Evolutionary conservation across 2,329 filamentous ascomycete genomes (phyloP).

Genomic region (Coniella vitis): DNA sequence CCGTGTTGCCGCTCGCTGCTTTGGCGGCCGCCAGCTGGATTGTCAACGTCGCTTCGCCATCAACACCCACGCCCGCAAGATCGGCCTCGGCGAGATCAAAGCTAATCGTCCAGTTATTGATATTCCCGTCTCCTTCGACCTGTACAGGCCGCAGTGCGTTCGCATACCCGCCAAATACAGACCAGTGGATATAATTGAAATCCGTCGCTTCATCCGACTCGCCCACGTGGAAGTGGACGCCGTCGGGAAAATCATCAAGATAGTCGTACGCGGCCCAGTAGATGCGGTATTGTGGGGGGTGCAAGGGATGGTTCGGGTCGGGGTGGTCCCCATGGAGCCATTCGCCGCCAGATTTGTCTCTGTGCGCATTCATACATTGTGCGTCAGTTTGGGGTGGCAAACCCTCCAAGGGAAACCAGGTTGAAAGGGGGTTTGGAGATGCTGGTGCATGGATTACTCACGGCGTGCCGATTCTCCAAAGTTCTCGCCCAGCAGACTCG

Average conservation of each 20-base stretch:
- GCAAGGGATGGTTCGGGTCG: conserved; percentile 40
- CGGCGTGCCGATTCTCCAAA: conserved; percentile 57
- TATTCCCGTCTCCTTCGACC: conserved; percentile 35
- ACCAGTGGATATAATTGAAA: conserved; percentile 62
- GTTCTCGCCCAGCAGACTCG: conserved; percentile 49
- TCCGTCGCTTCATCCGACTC: conserved; percentile 40
- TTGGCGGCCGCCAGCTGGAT: conserved; percentile 58
- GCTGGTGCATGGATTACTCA: not conserved
- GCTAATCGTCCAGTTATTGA: conserved; percentile 54
- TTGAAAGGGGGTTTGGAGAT: not conserved
- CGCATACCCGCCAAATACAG: conserved; percentile 50
- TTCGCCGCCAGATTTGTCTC: conserved; percentile 53
- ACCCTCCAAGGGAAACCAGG: too few species aligned
- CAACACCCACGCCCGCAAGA: conserved; percentile 30
- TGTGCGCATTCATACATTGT: not conserved
- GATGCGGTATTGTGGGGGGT: conserved; percentile 51
- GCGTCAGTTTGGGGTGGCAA: too few species aligned
- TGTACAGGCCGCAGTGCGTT: conserved; percentile 38
- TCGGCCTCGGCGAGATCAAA: conserved; percentile 41
- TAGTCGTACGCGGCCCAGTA: conserved; percentile 59
- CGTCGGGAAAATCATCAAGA: conserved; percentile 49
- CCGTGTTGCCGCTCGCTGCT: conserved; percentile 55
- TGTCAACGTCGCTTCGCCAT: conserved; percentile 47
- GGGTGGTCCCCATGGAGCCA: conserved; percentile 49
- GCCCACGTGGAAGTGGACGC: conserved; percentile 52